Evolutionary conservation across 768 basidiomycete species (phyloP).

Genomic region (Pisolithus orientalis): DNA sequence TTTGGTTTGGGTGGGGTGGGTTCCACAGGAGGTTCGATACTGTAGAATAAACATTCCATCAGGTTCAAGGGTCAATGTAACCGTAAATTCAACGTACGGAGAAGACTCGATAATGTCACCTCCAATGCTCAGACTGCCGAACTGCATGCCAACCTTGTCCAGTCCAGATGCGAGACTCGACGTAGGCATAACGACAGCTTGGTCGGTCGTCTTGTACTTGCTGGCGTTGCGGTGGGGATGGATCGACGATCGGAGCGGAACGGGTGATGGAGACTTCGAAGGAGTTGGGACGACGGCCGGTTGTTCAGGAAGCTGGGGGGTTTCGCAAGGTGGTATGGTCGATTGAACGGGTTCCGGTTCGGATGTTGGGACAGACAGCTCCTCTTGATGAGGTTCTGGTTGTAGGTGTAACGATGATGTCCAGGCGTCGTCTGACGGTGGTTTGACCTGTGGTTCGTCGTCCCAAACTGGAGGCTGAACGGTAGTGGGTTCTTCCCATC

Average conservation of each 20-base stretch:
- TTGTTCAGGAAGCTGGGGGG: conserved; percentile 17
- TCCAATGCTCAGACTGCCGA: conserved; percentile 75
- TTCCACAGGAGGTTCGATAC: conserved; percentile 23
- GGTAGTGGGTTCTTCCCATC: conserved; percentile 71
- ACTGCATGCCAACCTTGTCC: conserved; percentile 87
- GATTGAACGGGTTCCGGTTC: conserved; percentile 27
- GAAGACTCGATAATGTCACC: conserved; percentile 57
- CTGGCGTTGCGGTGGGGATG: conserved; percentile 50
- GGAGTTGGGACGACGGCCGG: conserved; percentile 28
- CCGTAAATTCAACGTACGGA: conserved; percentile 35
- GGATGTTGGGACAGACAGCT: conserved; percentile 20
- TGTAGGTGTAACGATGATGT: conserved; percentile 27
- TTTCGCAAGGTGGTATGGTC: conserved; percentile 17
- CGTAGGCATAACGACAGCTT: conserved; percentile 76
- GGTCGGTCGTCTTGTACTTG: conserved; percentile 68
- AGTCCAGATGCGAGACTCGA: conserved; percentile 50
- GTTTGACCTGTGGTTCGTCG: conserved; percentile 48
- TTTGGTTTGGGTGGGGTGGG: conserved; percentile 6
- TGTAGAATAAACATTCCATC: conserved; percentile 8
- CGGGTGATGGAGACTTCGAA: conserved; percentile 37
- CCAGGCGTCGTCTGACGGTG: conserved; percentile 26
- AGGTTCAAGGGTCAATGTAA: background rate
- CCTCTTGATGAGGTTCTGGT: conserved; percentile 27
- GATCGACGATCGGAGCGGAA: conserved; percentile 47
- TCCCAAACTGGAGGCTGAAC: conserved; percentile 65